Conservation (phyloP, 2,329 filamentous ascomycete species). For the Epichloe sibirici region DNA sequence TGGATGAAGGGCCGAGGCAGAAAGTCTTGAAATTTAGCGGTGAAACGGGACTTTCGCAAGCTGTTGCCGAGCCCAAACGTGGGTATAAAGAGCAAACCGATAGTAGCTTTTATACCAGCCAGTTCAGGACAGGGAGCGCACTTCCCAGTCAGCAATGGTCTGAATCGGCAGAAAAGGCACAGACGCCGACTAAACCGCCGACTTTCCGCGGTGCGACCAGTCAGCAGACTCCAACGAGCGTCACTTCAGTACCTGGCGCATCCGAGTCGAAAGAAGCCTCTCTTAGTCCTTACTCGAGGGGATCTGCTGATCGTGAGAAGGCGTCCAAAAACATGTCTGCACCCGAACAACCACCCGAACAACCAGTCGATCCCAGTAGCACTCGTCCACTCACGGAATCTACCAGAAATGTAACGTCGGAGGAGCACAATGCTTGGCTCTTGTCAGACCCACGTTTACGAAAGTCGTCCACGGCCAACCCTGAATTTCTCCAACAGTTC, state of each 20-base stretch:
- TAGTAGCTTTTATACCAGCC: constrained; percentile 68
- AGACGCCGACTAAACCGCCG: constrained; percentile 11
- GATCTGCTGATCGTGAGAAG: background rate
- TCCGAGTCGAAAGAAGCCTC: background rate
- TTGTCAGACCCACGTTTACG: constrained; percentile 74
- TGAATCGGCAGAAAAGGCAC: constrained; percentile 16
- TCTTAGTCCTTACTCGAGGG: background rate
- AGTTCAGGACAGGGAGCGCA: constrained; percentile 39
- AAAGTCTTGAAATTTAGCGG: constrained; percentile 54
- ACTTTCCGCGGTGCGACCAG: background rate
- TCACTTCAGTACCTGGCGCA: background rate
- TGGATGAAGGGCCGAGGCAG: constrained; percentile 76
- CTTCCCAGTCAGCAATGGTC: constrained; percentile 16
- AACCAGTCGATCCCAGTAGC: background rate
- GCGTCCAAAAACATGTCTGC: background rate
- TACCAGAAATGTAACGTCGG: constrained; percentile 64
- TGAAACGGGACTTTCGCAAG: constrained; percentile 55
- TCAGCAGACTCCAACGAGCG: background rate
- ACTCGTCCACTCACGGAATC: constrained; percentile 6
- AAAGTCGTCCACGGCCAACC: constrained; percentile 84
- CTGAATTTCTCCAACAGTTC: constrained; percentile 85
- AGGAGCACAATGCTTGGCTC: constrained; percentile 82
- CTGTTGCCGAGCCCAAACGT: constrained; percentile 40
- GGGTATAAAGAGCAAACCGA: constrained; percentile 75
- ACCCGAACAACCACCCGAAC: background rate